phyloP scores from a whole-genome alignment of 768 basidiomycete species.

The Albatrellus ellisii region DNA sequence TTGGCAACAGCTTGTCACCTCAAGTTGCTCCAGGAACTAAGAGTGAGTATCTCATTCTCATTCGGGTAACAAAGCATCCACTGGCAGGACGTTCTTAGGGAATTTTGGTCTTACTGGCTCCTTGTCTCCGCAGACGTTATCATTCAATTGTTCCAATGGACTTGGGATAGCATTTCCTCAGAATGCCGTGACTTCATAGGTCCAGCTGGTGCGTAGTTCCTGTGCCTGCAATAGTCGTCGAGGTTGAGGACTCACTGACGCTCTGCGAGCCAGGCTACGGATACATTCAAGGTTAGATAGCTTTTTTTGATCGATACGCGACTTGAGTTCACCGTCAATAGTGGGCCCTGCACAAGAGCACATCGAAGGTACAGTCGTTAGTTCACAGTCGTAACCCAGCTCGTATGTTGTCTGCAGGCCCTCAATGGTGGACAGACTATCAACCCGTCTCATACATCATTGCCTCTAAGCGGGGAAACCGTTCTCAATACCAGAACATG shows the following conservation, averaged over 20 bases:
- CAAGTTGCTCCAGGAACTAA: no score
- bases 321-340: background rate
- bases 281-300: background rate
- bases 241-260: background rate
- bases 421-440: conserved; percentile 68
- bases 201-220: conserved; percentile 12
- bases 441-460: conserved; percentile 54
- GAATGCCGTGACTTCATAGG: conserved; percentile 19
- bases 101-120: no score
- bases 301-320: background rate
- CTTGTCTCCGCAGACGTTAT: conserved; percentile 1
- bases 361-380: background rate
- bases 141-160: conserved; percentile 18
- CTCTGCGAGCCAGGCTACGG: background rate
- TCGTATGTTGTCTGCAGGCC: background rate
- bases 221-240: background rate
- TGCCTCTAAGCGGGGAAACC: conserved; percentile 51
- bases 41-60: no score
- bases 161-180: conserved; percentile 16
- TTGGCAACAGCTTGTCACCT: no score
- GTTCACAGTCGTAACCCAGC: background rate
- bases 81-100: no score
- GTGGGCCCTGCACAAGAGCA: conserved; percentile 4
- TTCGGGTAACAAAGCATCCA: no score
- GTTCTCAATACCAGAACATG: conserved; percentile 34